Evolutionary conservation across 495 filamentous ascomycete genomes (phyloP), one percentile per base, ranked within the genome.

Genomic region (Aspergillus leporis): DNA sequence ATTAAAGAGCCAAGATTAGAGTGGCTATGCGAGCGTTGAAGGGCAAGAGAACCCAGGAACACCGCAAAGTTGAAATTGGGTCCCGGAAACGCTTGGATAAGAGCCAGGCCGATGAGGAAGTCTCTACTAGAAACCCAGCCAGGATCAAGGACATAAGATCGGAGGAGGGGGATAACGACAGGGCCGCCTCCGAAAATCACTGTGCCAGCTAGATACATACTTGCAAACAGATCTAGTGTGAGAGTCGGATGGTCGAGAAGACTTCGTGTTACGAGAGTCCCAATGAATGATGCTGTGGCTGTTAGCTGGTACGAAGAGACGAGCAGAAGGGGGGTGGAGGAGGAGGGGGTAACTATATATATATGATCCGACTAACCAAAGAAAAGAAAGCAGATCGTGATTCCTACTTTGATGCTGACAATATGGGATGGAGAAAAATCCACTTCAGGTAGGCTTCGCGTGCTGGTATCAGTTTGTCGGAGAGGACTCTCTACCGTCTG

Each of bases 31-130:
- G 77, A 69, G 5, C 72, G 73, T 0, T 62, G 67, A 0, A 80
- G 58, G 0, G 89, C 81, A 0, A 93, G 74, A 5, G 81, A 72
- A 23, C 91, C 90, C 13, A 93, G 79, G 63, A 87, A 93, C 14
- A 93, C 88, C 4, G 87, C 89, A 64, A 93, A 92, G 69, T 93
- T 95, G 82, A 93, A 93, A 69, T 95, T 93, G 0, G 91, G 91
- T 0, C 91, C 90, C 0, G 90, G 90, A 64, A 93, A 92, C 3
- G 89, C 85, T 70, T 95, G 90, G 59, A 90, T 91, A 57, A 93
- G 77, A 12, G 90, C 91, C 0, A 95, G 83, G 19, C 91, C 91
- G 60, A 95, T 83, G 30, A 93, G 79, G 68, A 95, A 93, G 72
- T 95, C 88, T 5, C 91, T 81, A 0, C 87, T 75, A 3, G 83